Base-by-base conservation (phyloP, 2,329 filamentous ascomycete species). In the Aspergillus calidoustus region DNA sequence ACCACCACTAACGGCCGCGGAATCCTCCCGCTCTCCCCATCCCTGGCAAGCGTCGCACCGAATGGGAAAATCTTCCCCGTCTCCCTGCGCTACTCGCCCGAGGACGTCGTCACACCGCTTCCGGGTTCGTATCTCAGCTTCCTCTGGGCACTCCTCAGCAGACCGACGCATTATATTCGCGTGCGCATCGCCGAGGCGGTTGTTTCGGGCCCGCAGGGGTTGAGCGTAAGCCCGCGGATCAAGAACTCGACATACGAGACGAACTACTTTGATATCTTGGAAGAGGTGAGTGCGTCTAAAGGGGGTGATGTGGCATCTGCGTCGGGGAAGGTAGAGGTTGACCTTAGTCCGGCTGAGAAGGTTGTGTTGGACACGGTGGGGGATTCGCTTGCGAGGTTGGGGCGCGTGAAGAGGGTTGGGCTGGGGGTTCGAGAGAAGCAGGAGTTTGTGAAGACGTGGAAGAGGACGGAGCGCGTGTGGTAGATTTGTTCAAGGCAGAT, bases 1-100 rank as follows among this genome's bases (percentile, higher is more conserved):
- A 95, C 91, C 4, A 96, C 95, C 0, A 97, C 92, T 49, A 99
- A 99, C 73, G 94, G 94, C 64, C 89, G 91, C 68, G 95, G 90
- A 4, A 93, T 98, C 64, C 79, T 99, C 13, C 91, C 92, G 1
- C 87, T 97, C 59, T 92, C 90, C 63, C 92, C 91, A 0, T 89
- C 88, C 54, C 83, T 99, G 1, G 81, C 95, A 3, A 85, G 87
- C 17, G 86, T 87, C 0, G 87, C 89, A 0, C 75, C 86, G 6
- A 82, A 85, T 57, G 89, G 89, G 8, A 90, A 89, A 72, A 92
- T 99, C 68, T 98, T 96, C 79, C 93, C 95, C 1, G 85, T 99
- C 63, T 96, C 90, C 76, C 82, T 99, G 65, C 88, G 93, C 56
- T 99, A 98, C 76, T 91, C 92, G 0, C 91, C 94, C 0, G 85